Base-by-base conservation (phyloP, 192 early-diverging fungal genomes). In the Phlyctochytrium bullatum region DNA sequence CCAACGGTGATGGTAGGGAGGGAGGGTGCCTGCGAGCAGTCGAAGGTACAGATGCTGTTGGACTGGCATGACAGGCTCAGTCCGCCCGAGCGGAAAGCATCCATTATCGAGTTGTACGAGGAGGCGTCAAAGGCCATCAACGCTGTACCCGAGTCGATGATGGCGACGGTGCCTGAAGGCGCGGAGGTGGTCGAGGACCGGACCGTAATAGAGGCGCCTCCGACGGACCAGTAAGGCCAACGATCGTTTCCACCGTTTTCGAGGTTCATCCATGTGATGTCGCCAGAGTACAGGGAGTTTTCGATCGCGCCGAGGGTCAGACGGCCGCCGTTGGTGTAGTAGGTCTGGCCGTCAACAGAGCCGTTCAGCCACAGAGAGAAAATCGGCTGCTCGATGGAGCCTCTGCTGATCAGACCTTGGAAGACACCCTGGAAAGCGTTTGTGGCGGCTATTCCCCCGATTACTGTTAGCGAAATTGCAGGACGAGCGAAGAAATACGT, bases 351-450 rank as follows among this genome's bases (percentile, higher is more conserved):
- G 25, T 10, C 27, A 10, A 28, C 54, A 14, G 54, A 57, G 16
- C 54, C 54, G 54, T 57, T 57, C 16, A 57, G 16, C 54, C 54
- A 57, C 10, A 57, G 12, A 6, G 54, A 57, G 54, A 57, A 57
- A 27, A 27, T 57, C 10, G 54, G 27, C 14, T 47, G 10, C 6
- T 6, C 6, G 40, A 47, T 20, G 20, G 20, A 6, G 6, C 40
- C 20, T 14, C 20, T 47, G 6, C 20, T 6, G 20, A 47, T 20
- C 20, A 47, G 40, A 47, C 10, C 20, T 6, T 6, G 10, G 40
- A 47, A 47, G 20, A 47, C 40, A 14, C 40, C 40, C 10, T 14
- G 20, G 40, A 14, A 47, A 47, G 6, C 40, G 40, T 47, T 47
- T 6, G 40, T 20, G 20, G 40, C 40, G n/a, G n/a, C n/a, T n/a